Conservation (phyloP, 2,329 filamentous ascomycete species). For the Fusarium heterosporum region DNA sequence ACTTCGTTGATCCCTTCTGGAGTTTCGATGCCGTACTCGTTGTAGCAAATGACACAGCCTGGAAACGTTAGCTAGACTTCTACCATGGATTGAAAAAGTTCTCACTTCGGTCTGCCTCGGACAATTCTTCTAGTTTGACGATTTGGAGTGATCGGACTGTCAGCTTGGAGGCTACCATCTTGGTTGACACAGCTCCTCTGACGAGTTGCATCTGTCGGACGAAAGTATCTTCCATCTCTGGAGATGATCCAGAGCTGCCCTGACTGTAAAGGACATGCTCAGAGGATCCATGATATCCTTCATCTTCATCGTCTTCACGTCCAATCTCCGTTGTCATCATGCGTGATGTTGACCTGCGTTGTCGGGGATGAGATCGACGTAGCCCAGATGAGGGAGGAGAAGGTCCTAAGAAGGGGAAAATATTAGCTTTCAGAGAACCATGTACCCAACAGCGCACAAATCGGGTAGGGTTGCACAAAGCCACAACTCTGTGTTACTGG, state of each 20-base stretch:
- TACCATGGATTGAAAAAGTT: background rate
- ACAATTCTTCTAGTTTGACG: constrained; percentile 59
- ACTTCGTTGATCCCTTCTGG: constrained; percentile 69
- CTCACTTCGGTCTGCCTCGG: constrained; percentile 62
- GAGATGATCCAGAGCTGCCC: constrained; percentile 15
- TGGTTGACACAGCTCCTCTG: constrained; percentile 58
- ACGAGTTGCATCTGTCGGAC: constrained; percentile 59
- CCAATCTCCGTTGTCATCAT: constrained; percentile 40
- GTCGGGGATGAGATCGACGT: constrained; percentile 45
- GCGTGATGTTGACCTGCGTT: constrained; percentile 45
- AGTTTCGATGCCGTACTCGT: constrained; percentile 67
- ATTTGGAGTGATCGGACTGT: constrained; percentile 61
- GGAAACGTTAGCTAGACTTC: constrained; percentile 23
- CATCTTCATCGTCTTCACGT: constrained; percentile 41
- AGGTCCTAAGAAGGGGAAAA: constrained; percentile 26
- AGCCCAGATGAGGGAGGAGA: constrained; percentile 42
- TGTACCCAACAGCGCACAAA: constrained; percentile 1
- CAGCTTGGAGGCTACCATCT: constrained; percentile 60
- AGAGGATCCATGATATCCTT: constrained; percentile 22
- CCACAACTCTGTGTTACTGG: constrained; percentile 3
- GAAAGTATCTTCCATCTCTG: constrained; percentile 49
- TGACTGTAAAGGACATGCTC: constrained; percentile 29
- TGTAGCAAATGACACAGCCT: constrained; percentile 75
- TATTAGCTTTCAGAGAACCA: constrained; percentile 17
- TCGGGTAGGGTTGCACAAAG: constrained; percentile 13